These are phyloP conservation scores for Hemerocallis citrina DNA, from an alignment of 106 monocot species.

Conservation along the genomic window DNA sequence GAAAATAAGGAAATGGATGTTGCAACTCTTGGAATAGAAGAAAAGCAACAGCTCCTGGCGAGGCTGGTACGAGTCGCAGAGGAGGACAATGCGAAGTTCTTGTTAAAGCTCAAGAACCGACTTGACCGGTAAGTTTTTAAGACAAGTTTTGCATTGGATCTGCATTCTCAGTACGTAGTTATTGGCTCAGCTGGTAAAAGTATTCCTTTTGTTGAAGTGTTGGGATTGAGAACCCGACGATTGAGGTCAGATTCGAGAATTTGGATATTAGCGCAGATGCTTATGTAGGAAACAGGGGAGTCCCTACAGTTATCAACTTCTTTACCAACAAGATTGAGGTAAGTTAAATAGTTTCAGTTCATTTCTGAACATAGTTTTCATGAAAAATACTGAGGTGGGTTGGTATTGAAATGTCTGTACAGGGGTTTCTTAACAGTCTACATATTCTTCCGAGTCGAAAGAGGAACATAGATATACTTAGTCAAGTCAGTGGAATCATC, in stretches of 20 bases:
- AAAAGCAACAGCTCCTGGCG: slow-evolving; percentile 6
- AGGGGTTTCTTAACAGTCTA: slow-evolving; percentile 8
- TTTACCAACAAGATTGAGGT: slow-evolving; percentile 19
- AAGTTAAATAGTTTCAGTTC: too few relatives aligned
- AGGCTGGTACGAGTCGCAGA: slow-evolving; percentile 15
- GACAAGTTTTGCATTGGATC: too few relatives aligned
- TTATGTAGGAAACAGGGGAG: slow-evolving; percentile 24
- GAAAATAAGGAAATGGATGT: slow-evolving; percentile 1
- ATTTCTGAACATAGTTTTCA: too few relatives aligned
- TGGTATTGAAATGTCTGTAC: too few relatives aligned
- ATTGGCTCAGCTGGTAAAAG: too few relatives aligned
- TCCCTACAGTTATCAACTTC: slow-evolving; percentile 14
- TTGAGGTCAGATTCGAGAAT: slow-evolving; percentile 52
- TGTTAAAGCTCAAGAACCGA: slow-evolving; percentile 10
- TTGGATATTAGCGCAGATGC: slow-evolving; percentile 29
- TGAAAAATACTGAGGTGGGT: too few relatives aligned
- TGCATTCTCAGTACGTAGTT: too few relatives aligned
- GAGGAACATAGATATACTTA: slow-evolving; percentile 31
- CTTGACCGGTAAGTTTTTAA: slow-evolving; percentile 14
- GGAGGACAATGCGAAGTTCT: slow-evolving; percentile 21
- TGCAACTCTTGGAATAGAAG: not conserved
- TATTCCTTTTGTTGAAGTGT: slow-evolving; percentile 14
- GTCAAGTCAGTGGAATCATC: slow-evolving; percentile 51
- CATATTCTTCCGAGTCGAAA: slow-evolving; percentile 48
- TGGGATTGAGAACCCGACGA: slow-evolving; percentile 25